A percentile compares a stretch with the other conserved stretches of the same genome.
These are phyloP conservation scores for Atkinsonella texensis DNA, from an alignment of 2,329 filamentous ascomycete genomes.

Conservation along the genomic window DNA sequence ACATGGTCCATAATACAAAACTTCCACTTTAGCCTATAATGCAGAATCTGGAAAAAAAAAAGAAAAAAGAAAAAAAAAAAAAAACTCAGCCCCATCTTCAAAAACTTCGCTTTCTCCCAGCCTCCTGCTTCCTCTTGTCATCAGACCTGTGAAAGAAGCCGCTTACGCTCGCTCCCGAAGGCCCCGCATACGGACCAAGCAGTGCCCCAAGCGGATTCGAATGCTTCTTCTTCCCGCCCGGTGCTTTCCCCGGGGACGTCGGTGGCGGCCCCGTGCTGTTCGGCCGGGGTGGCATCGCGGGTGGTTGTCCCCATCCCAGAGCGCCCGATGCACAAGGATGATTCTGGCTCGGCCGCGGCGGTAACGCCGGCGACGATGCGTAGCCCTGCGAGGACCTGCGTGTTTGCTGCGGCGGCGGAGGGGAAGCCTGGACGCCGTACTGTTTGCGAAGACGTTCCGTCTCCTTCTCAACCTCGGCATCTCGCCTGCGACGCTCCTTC, in stretches of 20 bases:
- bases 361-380: slow-evolving; percentile 21
- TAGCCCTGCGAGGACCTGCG: slow-evolving; percentile 4
- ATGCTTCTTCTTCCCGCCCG: slow-evolving; percentile 12
- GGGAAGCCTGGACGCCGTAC: slow-evolving; percentile 44
- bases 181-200: neutral
- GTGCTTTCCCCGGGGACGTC: slow-evolving; percentile 4
- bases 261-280: slow-evolving; percentile 32
- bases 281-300: slow-evolving; percentile 30
- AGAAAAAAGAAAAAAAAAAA: neutral
- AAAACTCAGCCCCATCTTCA: slow-evolving; percentile 9
- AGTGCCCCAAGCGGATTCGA: slow-evolving; percentile 17
- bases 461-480: slow-evolving; percentile 59
- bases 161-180: slow-evolving; percentile 24
- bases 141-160: slow-evolving; percentile 29
- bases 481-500: slow-evolving; percentile 38
- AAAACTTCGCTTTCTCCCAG: slow-evolving; percentile 38
- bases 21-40: too few relatives aligned
- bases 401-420: slow-evolving; percentile 25
- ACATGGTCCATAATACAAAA: too few relatives aligned
- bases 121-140: slow-evolving; percentile 28
- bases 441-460: slow-evolving; percentile 65
- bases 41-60: neutral
- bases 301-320: slow-evolving; percentile 17
- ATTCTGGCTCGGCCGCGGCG: slow-evolving; percentile 15
- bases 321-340: slow-evolving; percentile 7